Percentiles rank a stretch among this genome's conserved stretches.
Conservation (phyloP, 2,329 filamentous ascomycete species). For the Fusarium subglutinans region DNA sequence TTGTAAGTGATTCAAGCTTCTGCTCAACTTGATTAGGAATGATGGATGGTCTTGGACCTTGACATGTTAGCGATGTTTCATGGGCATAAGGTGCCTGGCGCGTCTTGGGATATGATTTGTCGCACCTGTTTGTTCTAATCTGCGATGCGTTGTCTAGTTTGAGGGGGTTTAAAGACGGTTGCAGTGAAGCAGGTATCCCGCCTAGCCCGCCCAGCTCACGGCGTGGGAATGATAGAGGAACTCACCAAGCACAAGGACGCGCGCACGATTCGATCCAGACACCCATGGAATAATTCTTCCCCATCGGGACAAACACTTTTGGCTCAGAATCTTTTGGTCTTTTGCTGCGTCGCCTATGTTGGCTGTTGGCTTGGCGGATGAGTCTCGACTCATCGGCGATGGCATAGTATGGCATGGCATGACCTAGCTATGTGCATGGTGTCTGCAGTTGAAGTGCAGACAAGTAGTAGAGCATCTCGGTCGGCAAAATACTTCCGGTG, state of each 20-base stretch:
- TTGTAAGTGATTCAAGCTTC: constrained; percentile 22
- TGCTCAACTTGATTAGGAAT: constrained; percentile 30
- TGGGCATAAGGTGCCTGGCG: not conserved
- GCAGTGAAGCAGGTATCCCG: not conserved
- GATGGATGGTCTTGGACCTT: not conserved
- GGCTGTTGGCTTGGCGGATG: constrained; percentile 21
- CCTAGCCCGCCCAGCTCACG: not conserved
- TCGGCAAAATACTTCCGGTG: constrained; percentile 18
- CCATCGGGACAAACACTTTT: not conserved
- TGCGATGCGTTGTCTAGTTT: constrained; percentile 31
- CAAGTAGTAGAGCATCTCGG: not conserved
- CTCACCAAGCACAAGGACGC: not conserved
- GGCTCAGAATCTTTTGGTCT: not conserved
- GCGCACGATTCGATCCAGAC: constrained; percentile 5
- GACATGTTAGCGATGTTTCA: constrained; percentile 33
- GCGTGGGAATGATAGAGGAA: not conserved
- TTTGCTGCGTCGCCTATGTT: not conserved
- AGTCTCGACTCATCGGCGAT: constrained; percentile 34
- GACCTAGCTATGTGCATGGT: constrained; percentile 1
- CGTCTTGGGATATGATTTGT: constrained; percentile 19
- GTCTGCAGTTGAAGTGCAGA: not conserved
- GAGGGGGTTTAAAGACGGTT: not conserved
- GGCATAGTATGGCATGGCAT: not conserved
- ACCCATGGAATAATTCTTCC: constrained; percentile 6
- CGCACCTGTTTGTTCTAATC: constrained; percentile 11